Evolutionary conservation across 78 protist species (phyloP).

Genomic region (Guillardia theta): DNA sequence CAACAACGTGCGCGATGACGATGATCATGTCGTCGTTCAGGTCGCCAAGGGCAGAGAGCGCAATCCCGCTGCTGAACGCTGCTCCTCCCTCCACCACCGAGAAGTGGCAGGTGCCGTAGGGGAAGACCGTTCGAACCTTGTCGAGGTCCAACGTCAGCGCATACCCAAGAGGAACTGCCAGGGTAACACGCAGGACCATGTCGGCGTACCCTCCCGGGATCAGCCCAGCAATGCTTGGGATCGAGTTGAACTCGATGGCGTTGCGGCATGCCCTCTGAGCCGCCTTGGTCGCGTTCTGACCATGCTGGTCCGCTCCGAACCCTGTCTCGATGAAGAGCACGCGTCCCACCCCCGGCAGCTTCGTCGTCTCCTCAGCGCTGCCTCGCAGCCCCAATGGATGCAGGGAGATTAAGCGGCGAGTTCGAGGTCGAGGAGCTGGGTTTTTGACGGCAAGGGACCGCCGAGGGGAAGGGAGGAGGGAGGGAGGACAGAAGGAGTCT

Average conservation of each 20-base stretch:
- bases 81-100: not conserved
- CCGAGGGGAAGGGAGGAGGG: no score
- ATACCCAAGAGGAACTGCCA: not conserved
- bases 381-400: no score
- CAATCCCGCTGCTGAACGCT: not conserved
- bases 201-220: not conserved
- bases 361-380: no score
- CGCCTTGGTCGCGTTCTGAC: not conserved
- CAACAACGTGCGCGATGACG: not conserved
- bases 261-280: constrained; percentile 8
- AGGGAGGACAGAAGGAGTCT: no score
- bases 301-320: constrained; percentile 26
- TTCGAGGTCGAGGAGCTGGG: no score
- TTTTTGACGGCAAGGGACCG: no score
- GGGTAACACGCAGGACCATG: constrained; percentile 4
- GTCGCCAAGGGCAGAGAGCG: not conserved
- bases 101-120: not conserved
- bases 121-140: not conserved
- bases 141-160: not conserved
- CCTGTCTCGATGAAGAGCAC: not conserved
- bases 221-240: not conserved
- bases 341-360: not conserved
- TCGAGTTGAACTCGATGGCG: constrained; percentile 38
- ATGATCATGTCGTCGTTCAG: not conserved
- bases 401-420: no score